phyloP scores from a whole-genome alignment of 257 asterid species.

The Solanum corneliomulleri region DNA sequence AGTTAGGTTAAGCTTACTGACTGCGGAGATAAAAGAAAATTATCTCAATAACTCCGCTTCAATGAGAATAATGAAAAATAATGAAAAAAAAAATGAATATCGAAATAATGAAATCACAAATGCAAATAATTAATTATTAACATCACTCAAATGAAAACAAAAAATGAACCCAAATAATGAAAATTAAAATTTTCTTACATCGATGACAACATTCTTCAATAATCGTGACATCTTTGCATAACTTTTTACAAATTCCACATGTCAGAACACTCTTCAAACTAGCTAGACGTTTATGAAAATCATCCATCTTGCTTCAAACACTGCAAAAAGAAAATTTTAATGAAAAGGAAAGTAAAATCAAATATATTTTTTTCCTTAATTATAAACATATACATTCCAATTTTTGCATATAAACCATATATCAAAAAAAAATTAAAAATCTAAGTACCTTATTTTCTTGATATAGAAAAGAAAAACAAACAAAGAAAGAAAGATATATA shows the following conservation, averaged over 20 bases:
- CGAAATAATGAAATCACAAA: too few relatives aligned
- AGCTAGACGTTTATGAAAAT: neutral
- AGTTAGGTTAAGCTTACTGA: too few relatives aligned
- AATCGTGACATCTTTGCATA: neutral
- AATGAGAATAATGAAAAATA: too few relatives aligned
- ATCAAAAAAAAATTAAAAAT: neutral
- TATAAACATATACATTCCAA: neutral
- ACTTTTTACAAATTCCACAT: conserved; percentile 2
- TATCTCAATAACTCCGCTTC: too few relatives aligned
- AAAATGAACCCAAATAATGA: too few relatives aligned
- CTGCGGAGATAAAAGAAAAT: too few relatives aligned
- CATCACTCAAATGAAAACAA: too few relatives aligned
- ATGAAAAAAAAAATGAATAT: too few relatives aligned
- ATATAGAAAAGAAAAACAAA: neutral
- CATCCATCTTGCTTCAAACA: neutral
- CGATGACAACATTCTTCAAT: conserved; percentile 12
- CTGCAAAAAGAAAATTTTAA: neutral
- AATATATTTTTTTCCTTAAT: neutral
- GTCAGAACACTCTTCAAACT: neutral
- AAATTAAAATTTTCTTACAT: neutral
- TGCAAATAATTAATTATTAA: too few relatives aligned
- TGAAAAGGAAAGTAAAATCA: neutral
- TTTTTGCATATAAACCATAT: neutral
- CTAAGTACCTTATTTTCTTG: neutral
- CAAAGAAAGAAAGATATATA: neutral